Evolutionary conservation across 768 basidiomycete genomes (phyloP).

Genomic region (Kwoniella sp.): DNA sequence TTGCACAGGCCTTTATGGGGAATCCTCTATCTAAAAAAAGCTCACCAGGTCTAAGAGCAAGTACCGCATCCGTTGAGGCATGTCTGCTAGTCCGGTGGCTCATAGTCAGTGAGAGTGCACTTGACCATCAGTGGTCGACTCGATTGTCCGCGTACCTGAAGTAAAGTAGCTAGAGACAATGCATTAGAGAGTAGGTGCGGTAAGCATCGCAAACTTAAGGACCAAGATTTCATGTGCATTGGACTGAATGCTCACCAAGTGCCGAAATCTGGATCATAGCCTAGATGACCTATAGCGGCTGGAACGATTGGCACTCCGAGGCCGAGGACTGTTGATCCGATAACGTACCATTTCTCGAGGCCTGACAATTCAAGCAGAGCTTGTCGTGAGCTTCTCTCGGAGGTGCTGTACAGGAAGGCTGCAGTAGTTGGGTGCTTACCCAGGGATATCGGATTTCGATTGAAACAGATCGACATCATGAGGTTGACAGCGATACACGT

Average conservation of each 20-base stretch:
- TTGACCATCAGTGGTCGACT: too few species aligned
- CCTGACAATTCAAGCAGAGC: constrained; percentile 11
- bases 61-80: constrained; percentile 12
- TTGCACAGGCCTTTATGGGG: neutral
- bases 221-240: neutral
- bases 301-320: constrained; percentile 31
- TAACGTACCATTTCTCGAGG: constrained; percentile 35
- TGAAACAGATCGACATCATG: constrained; percentile 36
- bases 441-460: constrained; percentile 22
- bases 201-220: neutral
- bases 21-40: neutral
- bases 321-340: constrained; percentile 29
- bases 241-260: constrained; percentile 30
- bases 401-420: too few species aligned
- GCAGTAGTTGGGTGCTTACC: too few species aligned
- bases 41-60: constrained; percentile 24
- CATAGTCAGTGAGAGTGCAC: neutral
- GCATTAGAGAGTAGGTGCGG: too few species aligned
- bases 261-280: constrained; percentile 22
- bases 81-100: neutral
- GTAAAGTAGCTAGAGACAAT: constrained; percentile 20
- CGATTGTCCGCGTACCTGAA: constrained; percentile 6
- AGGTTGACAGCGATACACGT: constrained; percentile 39
- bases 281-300: constrained; percentile 31
- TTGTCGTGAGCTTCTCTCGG: neutral